Percentiles rank a stretch among this genome's conserved stretches.
These are phyloP conservation scores for Arabidopsis arenosa DNA, from an alignment of 345 rosid species.

Conservation along the genomic window DNA sequence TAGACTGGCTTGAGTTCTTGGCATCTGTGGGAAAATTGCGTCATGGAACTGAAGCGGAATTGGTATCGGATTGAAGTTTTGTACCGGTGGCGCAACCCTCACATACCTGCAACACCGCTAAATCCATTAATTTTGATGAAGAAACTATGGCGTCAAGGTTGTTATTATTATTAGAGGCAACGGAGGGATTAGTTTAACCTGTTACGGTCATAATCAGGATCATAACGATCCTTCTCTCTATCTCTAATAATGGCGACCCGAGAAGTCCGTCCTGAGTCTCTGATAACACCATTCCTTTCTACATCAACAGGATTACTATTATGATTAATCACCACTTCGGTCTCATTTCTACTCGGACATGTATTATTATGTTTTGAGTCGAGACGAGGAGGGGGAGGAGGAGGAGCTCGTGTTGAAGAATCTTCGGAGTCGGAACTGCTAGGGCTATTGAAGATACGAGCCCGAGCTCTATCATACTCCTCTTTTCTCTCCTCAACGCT, in stretches of 20 bases:
- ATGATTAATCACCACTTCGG: slow-evolving; percentile 48
- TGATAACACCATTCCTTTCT: slow-evolving; percentile 52
- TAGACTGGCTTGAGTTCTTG: slow-evolving; percentile 60
- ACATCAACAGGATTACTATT: slow-evolving; percentile 48
- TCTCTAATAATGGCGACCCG: slow-evolving; percentile 95
- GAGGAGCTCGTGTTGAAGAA: slow-evolving; percentile 47
- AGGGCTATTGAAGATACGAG: slow-evolving; percentile 84
- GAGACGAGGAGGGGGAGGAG: slow-evolving; percentile 27
- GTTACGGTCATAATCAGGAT: slow-evolving; percentile 97
- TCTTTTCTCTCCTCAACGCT: slow-evolving; percentile 96
- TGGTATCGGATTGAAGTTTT: slow-evolving; percentile 64
- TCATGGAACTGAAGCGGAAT: slow-evolving; percentile 71
- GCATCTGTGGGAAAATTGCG: slow-evolving; percentile 65
- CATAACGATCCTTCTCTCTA: slow-evolving; percentile 90
- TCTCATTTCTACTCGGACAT: slow-evolving; percentile 54
- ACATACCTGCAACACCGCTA: slow-evolving; percentile 61
- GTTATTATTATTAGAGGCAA: not conserved
- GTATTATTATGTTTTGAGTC: slow-evolving; percentile 47
- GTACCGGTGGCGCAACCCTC: slow-evolving; percentile 72
- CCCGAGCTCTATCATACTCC: slow-evolving; percentile 90
- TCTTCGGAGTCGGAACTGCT: slow-evolving; percentile 66
- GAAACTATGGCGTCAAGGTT: not conserved
- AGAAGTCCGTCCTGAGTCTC: slow-evolving; percentile 60
- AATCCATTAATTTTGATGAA: not conserved
- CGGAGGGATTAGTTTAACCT: slow-evolving; percentile 17